phyloP scores from a whole-genome alignment of 2,329 filamentous ascomycete species.

The Calonectria multiphialidica region DNA sequence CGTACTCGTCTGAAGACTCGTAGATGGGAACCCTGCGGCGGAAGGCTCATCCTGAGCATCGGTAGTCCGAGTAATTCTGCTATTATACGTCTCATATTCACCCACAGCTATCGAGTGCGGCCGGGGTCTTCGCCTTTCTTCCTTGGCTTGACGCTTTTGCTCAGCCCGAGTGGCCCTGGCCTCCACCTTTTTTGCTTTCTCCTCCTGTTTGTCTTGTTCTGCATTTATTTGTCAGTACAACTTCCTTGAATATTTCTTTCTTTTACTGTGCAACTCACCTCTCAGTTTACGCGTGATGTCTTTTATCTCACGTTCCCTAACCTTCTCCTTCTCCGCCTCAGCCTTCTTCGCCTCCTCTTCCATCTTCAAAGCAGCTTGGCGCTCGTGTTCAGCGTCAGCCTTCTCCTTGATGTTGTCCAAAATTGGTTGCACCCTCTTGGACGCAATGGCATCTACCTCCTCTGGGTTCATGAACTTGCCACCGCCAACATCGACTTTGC shows the following conservation, averaged over 20 bases:
- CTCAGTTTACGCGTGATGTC: conserved; percentile 67
- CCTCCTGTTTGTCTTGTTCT: conserved; percentile 62
- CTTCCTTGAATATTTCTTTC: not conserved
- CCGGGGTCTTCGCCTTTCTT: conserved; percentile 64
- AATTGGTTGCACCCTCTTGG: conserved; percentile 82
- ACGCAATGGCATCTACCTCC: conserved; percentile 84
- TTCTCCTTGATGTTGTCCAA: conserved; percentile 87
- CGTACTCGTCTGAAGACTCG: conserved; percentile 31
- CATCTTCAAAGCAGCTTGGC: conserved; percentile 74
- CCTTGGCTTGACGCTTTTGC: conserved; percentile 63
- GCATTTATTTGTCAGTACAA: conserved; percentile 44
- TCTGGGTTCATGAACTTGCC: conserved; percentile 83
- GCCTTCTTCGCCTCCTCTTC: conserved; percentile 70
- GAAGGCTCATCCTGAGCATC: conserved; percentile 19
- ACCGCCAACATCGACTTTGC: conserved; percentile 78
- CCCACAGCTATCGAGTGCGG: conserved; percentile 32
- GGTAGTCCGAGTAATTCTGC: conserved; percentile 27
- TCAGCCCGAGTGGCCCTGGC: conserved; percentile 61
- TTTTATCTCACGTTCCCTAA: conserved; percentile 64
- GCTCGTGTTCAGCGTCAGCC: conserved; percentile 78
- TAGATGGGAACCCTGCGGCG: conserved; percentile 8
- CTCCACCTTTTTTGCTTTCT: conserved; percentile 48
- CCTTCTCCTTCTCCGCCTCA: conserved; percentile 59
- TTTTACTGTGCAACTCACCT: conserved; percentile 58
- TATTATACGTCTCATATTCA: conserved; percentile 28